Evolutionary conservation across 2,329 filamentous ascomycete genomes (phyloP), one percentile per base, ranked within the genome.

Genomic region (Aspergillus puulaauensis): DNA sequence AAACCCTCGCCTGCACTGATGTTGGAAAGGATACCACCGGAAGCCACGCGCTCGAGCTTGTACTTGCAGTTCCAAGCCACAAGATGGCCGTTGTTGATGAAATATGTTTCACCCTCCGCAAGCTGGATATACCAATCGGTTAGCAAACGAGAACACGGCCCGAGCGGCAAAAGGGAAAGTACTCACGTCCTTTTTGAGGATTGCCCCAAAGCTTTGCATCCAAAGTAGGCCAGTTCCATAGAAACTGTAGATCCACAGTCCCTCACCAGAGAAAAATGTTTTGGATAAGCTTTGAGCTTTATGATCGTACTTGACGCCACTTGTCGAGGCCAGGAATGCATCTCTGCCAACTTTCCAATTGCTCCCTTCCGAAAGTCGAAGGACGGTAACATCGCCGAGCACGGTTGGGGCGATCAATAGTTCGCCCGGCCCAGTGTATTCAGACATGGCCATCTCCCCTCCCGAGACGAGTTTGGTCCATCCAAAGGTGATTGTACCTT

Each of bases 31-130:
- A 99, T 87, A 39, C 95, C 95, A 2, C 95, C 95, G 3, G 90
- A 95, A 0, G 93, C 88, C 4, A 96, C 89, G 15, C 95, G 87
- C 77, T 97, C 92, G 61, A 99, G 86, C 4, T 90, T 83, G 69
- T 98, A 99, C 70, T 96, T 91, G 70, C 90, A 93, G 72, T 97
- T 97, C 95, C 95, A 99, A 0, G 95, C 93, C 0, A 98, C 92
- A 1, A 98, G 82, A 66, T 98, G 92, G 3, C 91, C 91, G 67
- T 96, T 96, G 68, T 96, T 91, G 56, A 97, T 87, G 64, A 95
- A 91, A 75, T 97, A 98, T 66, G 89, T 89, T 72, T 98, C 93
- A 9, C 88, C 88, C 12, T 82, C 80, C 0, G 63, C 61, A n/a
- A 78, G 71, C 77, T 79, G 47, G 5, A 47, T 6, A 14, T 46